phyloP scores from a whole-genome alignment of 2,329 filamentous ascomycete species.

The Hypoxylon sp. region DNA sequence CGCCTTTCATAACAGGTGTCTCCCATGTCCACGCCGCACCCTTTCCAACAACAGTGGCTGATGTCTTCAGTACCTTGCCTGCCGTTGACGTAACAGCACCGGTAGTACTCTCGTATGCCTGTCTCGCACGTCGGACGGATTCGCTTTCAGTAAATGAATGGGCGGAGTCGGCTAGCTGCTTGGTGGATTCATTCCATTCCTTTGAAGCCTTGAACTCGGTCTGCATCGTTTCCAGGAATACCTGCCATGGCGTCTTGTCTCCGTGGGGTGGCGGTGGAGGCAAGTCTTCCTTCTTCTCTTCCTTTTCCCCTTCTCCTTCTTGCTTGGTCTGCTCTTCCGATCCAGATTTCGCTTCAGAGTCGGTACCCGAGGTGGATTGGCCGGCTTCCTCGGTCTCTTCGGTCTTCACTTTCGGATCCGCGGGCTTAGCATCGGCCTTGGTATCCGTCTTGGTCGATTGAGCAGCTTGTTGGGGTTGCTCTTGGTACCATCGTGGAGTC shows the following conservation, averaged over 20 bases:
- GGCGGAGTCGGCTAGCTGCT: constrained; percentile 89
- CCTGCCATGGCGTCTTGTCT: constrained; percentile 98
- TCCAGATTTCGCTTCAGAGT: constrained; percentile 59
- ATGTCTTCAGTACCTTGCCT: constrained; percentile 84
- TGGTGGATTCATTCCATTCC: constrained; percentile 99
- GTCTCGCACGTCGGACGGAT: constrained; percentile 85
- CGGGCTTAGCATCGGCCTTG: constrained; percentile 53
- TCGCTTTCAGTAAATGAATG: constrained; percentile 96
- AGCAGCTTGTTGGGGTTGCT: constrained; percentile 52
- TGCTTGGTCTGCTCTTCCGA: constrained; percentile 63
- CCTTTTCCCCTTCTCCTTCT: constrained; percentile 65
- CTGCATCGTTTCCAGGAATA: constrained; percentile 97
- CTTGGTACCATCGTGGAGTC: constrained; percentile 54
- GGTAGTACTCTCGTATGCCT: constrained; percentile 89
- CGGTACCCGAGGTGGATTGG: constrained; percentile 53
- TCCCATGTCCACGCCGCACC: constrained; percentile 98
- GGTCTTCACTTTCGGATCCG: constrained; percentile 55
- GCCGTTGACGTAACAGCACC: constrained; percentile 85
- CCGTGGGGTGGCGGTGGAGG: constrained; percentile 96
- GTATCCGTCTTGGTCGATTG: constrained; percentile 54
- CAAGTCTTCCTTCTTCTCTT: constrained; percentile 75
- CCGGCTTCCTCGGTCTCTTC: constrained; percentile 53
- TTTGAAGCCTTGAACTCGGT: constrained; percentile 96
- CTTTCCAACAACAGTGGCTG: constrained; percentile 88
- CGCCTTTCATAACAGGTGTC: constrained; percentile 90